phyloP scores from a whole-genome alignment of 306 rosid species.

The Vachellia pachyceras region DNA sequence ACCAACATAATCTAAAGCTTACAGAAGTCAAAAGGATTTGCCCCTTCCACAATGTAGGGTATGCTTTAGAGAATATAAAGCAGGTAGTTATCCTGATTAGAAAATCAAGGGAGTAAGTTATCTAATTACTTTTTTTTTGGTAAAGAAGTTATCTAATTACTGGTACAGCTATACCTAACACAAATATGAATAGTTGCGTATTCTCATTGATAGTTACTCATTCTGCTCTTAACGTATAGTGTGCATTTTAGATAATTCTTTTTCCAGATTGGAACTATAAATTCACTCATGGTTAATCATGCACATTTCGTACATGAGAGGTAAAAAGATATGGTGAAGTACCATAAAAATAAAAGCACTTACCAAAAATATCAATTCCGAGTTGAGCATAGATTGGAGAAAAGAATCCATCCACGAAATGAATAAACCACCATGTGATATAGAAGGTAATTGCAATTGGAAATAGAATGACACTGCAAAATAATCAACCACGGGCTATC shows the following conservation, averaged over 20 bases:
- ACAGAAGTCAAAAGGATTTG: background rate
- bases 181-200: background rate
- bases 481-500: constrained; percentile 39
- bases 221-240: background rate
- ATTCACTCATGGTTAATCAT: background rate
- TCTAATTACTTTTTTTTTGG: too few relatives aligned
- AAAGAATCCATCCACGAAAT: constrained; percentile 90
- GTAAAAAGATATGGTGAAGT: constrained; percentile 1
- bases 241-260: background rate
- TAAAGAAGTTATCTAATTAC: background rate
- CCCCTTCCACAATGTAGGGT: background rate
- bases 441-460: constrained; percentile 94
- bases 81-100: background rate
- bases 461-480: constrained; percentile 87
- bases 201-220: background rate
- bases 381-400: constrained; percentile 90
- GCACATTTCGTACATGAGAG: background rate
- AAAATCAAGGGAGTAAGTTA: constrained; percentile 1
- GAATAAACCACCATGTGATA: constrained; percentile 95
- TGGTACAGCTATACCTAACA: background rate
- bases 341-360: constrained; percentile 33
- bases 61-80: background rate
- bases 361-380: constrained; percentile 89
- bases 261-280: background rate
- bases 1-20: background rate